Evolutionary conservation across 345 rosid genomes (phyloP).

Genomic region (Nephelium lappaceum): DNA sequence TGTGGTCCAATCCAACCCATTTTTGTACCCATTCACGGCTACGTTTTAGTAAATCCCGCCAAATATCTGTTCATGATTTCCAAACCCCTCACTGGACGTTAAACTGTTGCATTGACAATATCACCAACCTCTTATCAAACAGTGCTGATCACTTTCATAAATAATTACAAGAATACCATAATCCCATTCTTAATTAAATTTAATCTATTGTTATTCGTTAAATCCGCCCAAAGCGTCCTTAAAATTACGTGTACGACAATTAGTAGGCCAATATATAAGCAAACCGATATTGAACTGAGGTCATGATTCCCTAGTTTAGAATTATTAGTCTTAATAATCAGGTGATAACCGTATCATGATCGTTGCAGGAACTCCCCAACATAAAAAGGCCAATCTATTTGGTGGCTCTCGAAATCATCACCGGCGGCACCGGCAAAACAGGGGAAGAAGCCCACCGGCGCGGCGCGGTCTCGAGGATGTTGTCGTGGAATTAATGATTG

Average conservation of each 20-base stretch:
- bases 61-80: slow-evolving; percentile 2
- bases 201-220: background rate
- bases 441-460: background rate
- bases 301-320: background rate
- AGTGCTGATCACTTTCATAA: background rate
- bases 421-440: background rate
- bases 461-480: background rate
- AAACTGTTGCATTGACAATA: slow-evolving; percentile 8
- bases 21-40: slow-evolving; percentile 14
- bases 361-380: slow-evolving; percentile 20
- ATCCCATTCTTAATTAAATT: background rate
- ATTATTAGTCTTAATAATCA: background rate
- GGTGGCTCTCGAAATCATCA: slow-evolving; percentile 18
- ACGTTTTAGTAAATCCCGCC: slow-evolving; percentile 24
- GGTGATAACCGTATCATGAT: slow-evolving; percentile 15
- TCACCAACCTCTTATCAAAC: background rate
- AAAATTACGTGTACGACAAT: slow-evolving; percentile 2
- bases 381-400: slow-evolving; percentile 12
- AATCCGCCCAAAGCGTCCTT: slow-evolving; percentile 27
- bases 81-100: background rate
- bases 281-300: background rate
- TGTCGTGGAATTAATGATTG: slow-evolving; percentile 33
- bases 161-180: background rate
- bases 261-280: background rate
- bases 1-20: slow-evolving; percentile 9